A percentile compares a stretch with the other conserved stretches of the same genome.
Evolutionary conservation across 345 rosid genomes (phyloP).

Genomic region (Microcos paniculata): DNA sequence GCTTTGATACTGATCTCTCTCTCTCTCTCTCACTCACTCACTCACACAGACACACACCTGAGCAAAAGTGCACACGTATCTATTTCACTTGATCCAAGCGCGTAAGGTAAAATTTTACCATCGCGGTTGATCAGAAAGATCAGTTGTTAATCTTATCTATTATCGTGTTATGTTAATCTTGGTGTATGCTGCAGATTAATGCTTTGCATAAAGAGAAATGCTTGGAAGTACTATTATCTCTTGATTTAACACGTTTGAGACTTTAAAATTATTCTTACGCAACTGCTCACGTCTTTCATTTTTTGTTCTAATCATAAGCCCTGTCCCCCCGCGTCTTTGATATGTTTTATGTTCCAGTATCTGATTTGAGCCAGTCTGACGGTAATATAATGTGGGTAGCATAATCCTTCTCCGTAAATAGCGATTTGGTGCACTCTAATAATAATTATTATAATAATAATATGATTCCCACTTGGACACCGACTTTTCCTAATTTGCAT

Average conservation of each 20-base stretch:
- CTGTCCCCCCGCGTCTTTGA: not conserved
- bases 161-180: not conserved
- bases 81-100: no score
- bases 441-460: not conserved
- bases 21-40: no score
- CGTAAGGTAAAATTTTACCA: no score
- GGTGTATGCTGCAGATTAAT: not conserved
- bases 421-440: not conserved
- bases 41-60: no score
- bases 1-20: no score
- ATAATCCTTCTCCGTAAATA: not conserved
- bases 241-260: not conserved
- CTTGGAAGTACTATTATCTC: not conserved
- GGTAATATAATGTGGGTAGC: not conserved
- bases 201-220: not conserved
- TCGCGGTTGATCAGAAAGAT: not conserved
- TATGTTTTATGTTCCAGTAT: not conserved
- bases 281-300: not conserved
- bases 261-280: not conserved
- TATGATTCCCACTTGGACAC: not conserved
- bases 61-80: not conserved
- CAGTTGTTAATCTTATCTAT: not conserved
- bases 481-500: not conserved
- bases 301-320: not conserved
- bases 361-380: not conserved